phyloP scores from a whole-genome alignment of 2,329 filamentous ascomycete genomes.

The Trichoderma atrobrunneum region DNA sequence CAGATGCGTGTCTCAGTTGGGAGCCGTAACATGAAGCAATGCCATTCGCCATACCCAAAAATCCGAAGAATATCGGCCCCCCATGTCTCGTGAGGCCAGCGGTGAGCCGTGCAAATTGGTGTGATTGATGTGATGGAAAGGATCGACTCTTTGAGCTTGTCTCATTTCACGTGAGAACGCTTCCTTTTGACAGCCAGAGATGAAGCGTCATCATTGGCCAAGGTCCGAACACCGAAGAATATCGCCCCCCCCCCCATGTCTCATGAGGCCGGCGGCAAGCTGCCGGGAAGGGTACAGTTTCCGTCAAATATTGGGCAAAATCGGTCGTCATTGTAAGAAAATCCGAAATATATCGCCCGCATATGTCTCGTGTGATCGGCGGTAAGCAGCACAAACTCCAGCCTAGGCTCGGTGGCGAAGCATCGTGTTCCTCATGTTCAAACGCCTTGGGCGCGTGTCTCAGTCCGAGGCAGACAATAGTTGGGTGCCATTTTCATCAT shows the following conservation, averaged over 20 bases:
- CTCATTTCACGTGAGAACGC: background rate
- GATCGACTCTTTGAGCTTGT: background rate
- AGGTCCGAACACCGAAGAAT: background rate
- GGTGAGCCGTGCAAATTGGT: background rate
- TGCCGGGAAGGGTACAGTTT: background rate
- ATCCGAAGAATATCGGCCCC: background rate
- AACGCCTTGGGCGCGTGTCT: background rate
- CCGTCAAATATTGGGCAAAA: background rate
- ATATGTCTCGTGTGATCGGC: background rate
- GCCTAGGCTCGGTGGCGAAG: background rate
- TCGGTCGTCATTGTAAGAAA: background rate
- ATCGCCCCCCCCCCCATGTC: background rate
- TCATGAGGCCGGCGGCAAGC: background rate
- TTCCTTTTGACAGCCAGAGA: background rate
- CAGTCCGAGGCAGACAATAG: background rate
- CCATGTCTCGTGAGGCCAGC: background rate
- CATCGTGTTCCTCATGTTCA: background rate
- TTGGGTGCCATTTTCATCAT: background rate
- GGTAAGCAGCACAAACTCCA: background rate
- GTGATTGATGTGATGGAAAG: background rate
- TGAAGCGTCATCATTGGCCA: background rate
- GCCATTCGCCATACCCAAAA: background rate
- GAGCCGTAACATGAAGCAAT: background rate
- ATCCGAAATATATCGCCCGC: background rate
- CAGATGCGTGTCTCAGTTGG: background rate